phyloP scores from a whole-genome alignment of 495 filamentous ascomycete species.

The Hypoxylon cercidicola region DNA sequence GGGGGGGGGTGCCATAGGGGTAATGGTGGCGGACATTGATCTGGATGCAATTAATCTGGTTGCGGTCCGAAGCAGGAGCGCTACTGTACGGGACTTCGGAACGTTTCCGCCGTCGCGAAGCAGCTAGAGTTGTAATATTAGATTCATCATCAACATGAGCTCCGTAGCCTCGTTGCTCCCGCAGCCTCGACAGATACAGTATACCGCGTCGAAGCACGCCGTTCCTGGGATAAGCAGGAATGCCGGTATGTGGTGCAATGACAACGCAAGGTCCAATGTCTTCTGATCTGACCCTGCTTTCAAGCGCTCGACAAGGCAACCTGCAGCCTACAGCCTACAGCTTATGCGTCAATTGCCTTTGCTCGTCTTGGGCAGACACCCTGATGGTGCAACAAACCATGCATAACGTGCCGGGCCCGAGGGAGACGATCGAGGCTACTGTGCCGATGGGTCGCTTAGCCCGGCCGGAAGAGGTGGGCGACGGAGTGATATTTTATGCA shows the following conservation, averaged over 20 bases:
- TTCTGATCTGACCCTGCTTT: too few relatives aligned
- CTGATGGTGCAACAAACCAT: slow-evolving; percentile 47
- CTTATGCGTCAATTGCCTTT: slow-evolving; percentile 58
- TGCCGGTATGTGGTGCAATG: slow-evolving; percentile 41
- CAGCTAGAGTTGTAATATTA: too few relatives aligned
- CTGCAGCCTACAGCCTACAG: slow-evolving; percentile 26
- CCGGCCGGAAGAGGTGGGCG: slow-evolving; percentile 53
- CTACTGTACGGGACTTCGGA: too few relatives aligned
- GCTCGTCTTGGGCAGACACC: slow-evolving; percentile 55
- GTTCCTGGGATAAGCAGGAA: slow-evolving; percentile 59
- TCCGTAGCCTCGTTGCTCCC: slow-evolving; percentile 54
- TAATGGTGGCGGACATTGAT: too few relatives aligned
- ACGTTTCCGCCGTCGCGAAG: too few relatives aligned
- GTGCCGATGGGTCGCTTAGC: slow-evolving; percentile 52
- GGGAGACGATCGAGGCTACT: slow-evolving; percentile 10
- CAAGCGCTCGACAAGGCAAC: slow-evolving; percentile 48
- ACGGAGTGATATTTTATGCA: slow-evolving; percentile 57
- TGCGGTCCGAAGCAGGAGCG: too few relatives aligned
- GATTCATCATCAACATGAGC: slow-evolving; percentile 57
- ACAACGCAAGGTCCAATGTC: too few relatives aligned
- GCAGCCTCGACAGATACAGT: slow-evolving; percentile 42
- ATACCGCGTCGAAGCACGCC: slow-evolving; percentile 62
- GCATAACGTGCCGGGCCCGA: neutral
- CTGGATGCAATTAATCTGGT: too few relatives aligned
- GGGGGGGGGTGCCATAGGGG: too few relatives aligned